phyloP scores from a whole-genome alignment of 345 rosid genomes.

The Crucihimalaya himalaica region DNA sequence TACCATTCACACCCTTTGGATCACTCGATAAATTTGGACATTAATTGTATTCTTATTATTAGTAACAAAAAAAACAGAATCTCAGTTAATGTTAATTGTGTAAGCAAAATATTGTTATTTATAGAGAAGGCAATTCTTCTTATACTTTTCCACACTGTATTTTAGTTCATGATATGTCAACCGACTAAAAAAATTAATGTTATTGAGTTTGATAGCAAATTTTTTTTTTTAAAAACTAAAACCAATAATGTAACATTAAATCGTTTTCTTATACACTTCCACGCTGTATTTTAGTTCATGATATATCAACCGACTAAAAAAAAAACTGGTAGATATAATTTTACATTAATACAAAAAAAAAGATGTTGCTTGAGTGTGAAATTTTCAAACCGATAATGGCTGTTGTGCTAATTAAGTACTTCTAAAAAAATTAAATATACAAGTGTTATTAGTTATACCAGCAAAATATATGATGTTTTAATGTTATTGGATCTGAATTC shows the following conservation, averaged over 20 bases:
- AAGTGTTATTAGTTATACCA: not conserved
- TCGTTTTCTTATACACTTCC: too few species aligned
- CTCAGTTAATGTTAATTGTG: not conserved
- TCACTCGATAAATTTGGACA: conserved; percentile 18
- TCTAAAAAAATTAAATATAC: not conserved
- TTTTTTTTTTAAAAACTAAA: too few species aligned
- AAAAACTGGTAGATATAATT: too few species aligned
- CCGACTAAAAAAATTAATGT: too few species aligned
- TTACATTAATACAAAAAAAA: too few species aligned
- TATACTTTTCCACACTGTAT: not conserved
- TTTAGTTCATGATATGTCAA: not conserved
- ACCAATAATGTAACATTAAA: too few species aligned
- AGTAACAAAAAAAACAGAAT: not conserved
- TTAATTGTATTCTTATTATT: not conserved
- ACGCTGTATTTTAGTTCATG: too few species aligned
- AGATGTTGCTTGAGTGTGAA: not conserved
- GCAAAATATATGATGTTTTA: not conserved
- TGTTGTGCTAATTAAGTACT: not conserved
- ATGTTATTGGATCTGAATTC: not conserved
- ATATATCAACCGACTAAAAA: too few species aligned
- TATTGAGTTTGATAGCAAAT: too few species aligned
- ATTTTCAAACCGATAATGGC: too few species aligned
- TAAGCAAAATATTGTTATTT: not conserved
- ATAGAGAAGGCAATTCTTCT: not conserved
- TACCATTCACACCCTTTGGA: conserved; percentile 40